Conservation (phyloP, 2,329 filamentous ascomycete genomes). For the Cladosporium sp. region DNA sequence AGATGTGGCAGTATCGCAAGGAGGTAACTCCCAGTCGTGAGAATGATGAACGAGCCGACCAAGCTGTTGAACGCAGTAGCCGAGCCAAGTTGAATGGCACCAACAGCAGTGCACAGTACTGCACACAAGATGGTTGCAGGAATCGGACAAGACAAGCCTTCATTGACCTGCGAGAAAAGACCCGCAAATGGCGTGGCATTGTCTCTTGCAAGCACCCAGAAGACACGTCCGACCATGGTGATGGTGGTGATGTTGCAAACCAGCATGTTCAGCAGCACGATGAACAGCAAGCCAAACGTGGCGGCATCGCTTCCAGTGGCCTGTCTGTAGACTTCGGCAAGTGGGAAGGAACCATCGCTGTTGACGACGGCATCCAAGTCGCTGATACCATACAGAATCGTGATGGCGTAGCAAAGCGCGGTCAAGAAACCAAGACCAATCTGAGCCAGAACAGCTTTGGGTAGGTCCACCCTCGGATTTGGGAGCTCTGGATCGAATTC, state of each 20-base stretch:
- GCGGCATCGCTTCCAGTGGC: slow-evolving; percentile 47
- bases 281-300: slow-evolving; percentile 55
- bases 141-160: slow-evolving; percentile 54
- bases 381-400: slow-evolving; percentile 49
- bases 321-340: slow-evolving; percentile 47
- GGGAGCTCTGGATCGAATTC: slow-evolving; percentile 26
- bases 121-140: slow-evolving; percentile 55
- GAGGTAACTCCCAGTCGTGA: slow-evolving; percentile 33
- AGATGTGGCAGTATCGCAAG: slow-evolving; percentile 34
- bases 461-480: slow-evolving; percentile 39
- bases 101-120: slow-evolving; percentile 44
- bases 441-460: slow-evolving; percentile 49
- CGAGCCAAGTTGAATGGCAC: slow-evolving; percentile 31
- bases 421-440: slow-evolving; percentile 44
- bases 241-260: slow-evolving; percentile 33
- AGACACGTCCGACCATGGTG: slow-evolving; percentile 36
- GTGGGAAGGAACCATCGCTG: slow-evolving; percentile 40
- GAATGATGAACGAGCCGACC: slow-evolving; percentile 34
- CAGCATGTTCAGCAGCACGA: slow-evolving; percentile 50
- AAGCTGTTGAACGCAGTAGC: slow-evolving; percentile 33
- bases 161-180: slow-evolving; percentile 52
- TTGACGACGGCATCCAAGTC: slow-evolving; percentile 40
- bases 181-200: slow-evolving; percentile 55
- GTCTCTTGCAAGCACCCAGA: slow-evolving; percentile 55
- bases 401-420: slow-evolving; percentile 46